Evolutionary conservation across 495 filamentous ascomycete genomes (phyloP).

Genomic region (Lindgomyces ingoldianus): DNA sequence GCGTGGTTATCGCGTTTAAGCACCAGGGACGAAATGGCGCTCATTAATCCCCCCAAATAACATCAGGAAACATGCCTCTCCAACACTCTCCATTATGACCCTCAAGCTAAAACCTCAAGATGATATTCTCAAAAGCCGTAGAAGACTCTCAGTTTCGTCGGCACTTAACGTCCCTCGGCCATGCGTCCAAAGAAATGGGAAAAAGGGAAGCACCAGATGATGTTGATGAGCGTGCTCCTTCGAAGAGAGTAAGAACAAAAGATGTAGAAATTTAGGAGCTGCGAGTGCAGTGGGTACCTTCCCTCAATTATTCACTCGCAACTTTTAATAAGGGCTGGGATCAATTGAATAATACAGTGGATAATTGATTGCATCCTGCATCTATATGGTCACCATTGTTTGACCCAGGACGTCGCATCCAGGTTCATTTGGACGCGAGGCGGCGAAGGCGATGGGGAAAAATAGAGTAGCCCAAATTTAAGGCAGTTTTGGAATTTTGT

Average conservation of each 20-base stretch:
- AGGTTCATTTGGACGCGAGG: neutral
- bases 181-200: no score
- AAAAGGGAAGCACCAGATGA: no score
- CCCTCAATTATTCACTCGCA: neutral
- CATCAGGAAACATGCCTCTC: neutral
- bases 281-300: no score
- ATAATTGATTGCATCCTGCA: neutral
- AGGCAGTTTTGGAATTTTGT: neutral
- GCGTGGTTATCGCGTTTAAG: neutral
- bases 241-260: no score
- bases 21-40: neutral
- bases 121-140: no score
- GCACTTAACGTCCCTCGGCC: no score
- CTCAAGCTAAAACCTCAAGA: no score
- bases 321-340: neutral
- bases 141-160: no score
- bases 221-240: no score
- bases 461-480: neutral
- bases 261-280: no score
- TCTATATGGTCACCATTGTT: neutral
- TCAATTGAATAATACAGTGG: neutral
- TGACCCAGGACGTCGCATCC: no score
- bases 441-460: neutral
- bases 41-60: neutral
- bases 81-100: neutral